Evolutionary conservation across 768 basidiomycete species (phyloP), one percentile per base, ranked within the genome.

Genomic region (Hirschioporus abietinus): DNA sequence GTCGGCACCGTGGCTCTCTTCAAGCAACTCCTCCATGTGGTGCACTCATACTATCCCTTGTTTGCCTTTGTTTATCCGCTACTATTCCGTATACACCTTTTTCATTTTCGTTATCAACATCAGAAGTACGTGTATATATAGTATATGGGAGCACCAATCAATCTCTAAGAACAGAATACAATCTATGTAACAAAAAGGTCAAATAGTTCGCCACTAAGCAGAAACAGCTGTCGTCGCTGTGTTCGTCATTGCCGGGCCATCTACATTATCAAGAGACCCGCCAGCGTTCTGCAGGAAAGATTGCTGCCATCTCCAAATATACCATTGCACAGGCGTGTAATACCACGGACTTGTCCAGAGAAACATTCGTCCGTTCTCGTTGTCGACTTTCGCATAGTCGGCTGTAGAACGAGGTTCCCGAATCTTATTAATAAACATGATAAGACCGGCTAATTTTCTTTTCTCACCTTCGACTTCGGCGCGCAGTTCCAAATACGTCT

Each of bases 341-440:
- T 83, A 91, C 65, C 75, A 75, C 67, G 80, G 77, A 4, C 84
- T 84, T 68, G 90, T 92, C 90, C 90, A 92, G 64, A 92, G 78
- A 80, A 92, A 92, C 72, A 82, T 75, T 57, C 90, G 85, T 25
- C 88, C 82, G 72, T 91, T 83, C 70, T 83, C 83, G 17, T 85
- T 80, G 24, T 82, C 81, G 35, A 83, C 86, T 73, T 84, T 86
- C 67, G 90, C 85, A 71, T 89, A 91, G 75, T 92, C 88, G 62
- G 76, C 89, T 90, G 74, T 63, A 58, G 57, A 25, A 63, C 18
- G 24, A 20, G 27, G n/a, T n/a, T n/a, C n/a, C n/a, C n/a, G n/a
- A n/a, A n/a, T 52, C 27, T 12, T 52, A 52, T 6, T 15, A 25
- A 0, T 18, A 66, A 24, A 23, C 18, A 42, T 20, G 61, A 25